Base-by-base conservation (phyloP, 345 rosid genomes). In the Linum lewisii region DNA sequence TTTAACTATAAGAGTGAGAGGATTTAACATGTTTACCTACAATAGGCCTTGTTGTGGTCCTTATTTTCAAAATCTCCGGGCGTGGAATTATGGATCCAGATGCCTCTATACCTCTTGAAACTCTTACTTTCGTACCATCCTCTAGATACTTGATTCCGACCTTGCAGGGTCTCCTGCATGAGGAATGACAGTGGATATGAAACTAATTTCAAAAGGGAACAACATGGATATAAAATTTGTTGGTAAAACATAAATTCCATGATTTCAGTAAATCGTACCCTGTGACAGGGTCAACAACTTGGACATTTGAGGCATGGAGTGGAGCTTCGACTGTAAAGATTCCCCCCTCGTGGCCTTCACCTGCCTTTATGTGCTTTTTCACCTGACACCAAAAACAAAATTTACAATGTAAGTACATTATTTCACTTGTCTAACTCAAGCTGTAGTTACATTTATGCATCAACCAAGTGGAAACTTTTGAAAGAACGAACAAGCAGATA, bases 81-180 rank as follows among this genome's bases (percentile, higher is more conserved):
- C 93, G 93, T 66, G 96, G 93, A 71, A 94, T 82, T 63, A 90
- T 85, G 24, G 96, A 78, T 51, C 87, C 87, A 57, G 97, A 90
- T 64, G 99, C 75, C 59, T 88, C 92, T 63, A 55, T 65, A 49
- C 97, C 99, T 81, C 95, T 84, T 5, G 97, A 77, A 36, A 87
- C 85, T 84, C 97, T 84, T 36, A 94, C 97, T 77, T 94, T 94
- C 18, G 96, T 90, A 63, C 99, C 99, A 72, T 94, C 97, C 75
- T 87, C 99, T 42, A 94, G 79, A 66, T 87, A 94, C 72, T 63
- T 84, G 23, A 60, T 57, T 62, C 97, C 96, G 49, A 94, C 84
- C 75, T 94, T 94, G 66, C 92, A 84, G 22, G 96, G 99, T 55
- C 63, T 84, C 81, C 99, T 87, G 82, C 66, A 73, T 11, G n/a